A percentile compares a stretch with the other conserved stretches of the same genome.
phyloP scores from a whole-genome alignment of 2,329 filamentous ascomycete species.

The Colletotrichum sp. region DNA sequence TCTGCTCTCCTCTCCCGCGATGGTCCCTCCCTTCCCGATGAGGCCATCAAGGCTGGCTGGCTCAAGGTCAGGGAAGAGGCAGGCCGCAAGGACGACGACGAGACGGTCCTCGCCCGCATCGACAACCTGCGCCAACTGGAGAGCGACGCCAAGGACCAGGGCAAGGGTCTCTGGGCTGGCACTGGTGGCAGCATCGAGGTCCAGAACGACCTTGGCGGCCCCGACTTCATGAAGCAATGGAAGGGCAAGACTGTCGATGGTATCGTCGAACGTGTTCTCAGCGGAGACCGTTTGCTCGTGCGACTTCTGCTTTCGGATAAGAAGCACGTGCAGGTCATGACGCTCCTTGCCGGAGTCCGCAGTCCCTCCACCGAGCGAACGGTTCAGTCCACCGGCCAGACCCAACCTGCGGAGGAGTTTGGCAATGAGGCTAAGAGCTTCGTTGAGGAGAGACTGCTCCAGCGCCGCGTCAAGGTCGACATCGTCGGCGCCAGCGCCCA shows the following conservation, averaged over 20 bases:
- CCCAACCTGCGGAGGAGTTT: conserved; percentile 85
- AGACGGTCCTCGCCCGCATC: conserved; percentile 73
- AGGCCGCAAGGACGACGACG: conserved; percentile 86
- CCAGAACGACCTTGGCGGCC: conserved; percentile 79
- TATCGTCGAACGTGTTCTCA: conserved; percentile 89
- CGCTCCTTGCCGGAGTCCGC: conserved; percentile 87
- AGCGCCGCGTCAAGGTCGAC: conserved; percentile 82
- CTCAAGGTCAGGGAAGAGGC: conserved; percentile 93
- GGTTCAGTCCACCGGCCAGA: conserved; percentile 77
- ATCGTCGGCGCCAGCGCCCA: conserved; percentile 89
- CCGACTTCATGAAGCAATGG: conserved; percentile 81
- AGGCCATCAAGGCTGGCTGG: conserved; percentile 88
- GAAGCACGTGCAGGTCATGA: conserved; percentile 88
- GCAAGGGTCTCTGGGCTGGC: conserved; percentile 81
- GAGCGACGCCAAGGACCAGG: conserved; percentile 76
- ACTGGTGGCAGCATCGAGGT: conserved; percentile 73
- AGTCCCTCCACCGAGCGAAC: conserved; percentile 88
- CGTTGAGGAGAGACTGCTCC: conserved; percentile 84
- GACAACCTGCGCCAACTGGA: conserved; percentile 82
- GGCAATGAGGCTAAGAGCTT: conserved; percentile 89
- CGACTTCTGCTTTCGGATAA: conserved; percentile 81
- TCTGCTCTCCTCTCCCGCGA: conserved; percentile 74
- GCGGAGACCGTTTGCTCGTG: conserved; percentile 87
- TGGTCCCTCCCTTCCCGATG: conserved; percentile 79
- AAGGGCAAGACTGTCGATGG: conserved; percentile 86